A percentile compares a stretch with the other conserved stretches of the same genome.
These are phyloP conservation scores for Pseudogymnoascus pannorum DNA, from an alignment of 2,329 filamentous ascomycete genomes.

Conservation along the genomic window DNA sequence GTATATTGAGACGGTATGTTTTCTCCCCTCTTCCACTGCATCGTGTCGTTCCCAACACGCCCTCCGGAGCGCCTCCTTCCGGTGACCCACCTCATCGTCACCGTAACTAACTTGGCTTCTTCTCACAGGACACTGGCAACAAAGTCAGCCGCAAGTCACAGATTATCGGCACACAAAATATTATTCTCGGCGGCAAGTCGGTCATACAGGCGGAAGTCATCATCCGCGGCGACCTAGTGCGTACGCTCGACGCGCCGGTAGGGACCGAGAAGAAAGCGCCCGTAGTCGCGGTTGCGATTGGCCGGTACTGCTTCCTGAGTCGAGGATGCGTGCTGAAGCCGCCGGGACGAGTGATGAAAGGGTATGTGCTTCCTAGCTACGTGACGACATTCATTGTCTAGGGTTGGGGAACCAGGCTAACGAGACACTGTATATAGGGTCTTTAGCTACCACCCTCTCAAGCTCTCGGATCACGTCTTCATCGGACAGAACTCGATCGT, in stretches of 20 bases:
- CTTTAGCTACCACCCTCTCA: slow-evolving; percentile 79
- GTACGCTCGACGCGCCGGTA: slow-evolving; percentile 37
- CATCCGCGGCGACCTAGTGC: slow-evolving; percentile 81
- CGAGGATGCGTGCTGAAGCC: slow-evolving; percentile 72
- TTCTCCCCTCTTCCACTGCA: not conserved
- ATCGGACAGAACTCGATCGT: slow-evolving; percentile 69
- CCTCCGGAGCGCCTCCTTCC: not conserved
- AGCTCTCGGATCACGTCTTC: slow-evolving; percentile 92
- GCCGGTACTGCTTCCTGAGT: slow-evolving; percentile 84
- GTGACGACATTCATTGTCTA: slow-evolving; percentile 17
- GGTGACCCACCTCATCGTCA: not conserved
- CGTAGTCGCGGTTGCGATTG: slow-evolving; percentile 68
- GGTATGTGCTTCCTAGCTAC: slow-evolving; percentile 34
- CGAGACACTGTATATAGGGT: slow-evolving; percentile 30
- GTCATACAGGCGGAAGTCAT: slow-evolving; percentile 94
- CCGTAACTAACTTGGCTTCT: slow-evolving; percentile 11
- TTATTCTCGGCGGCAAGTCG: slow-evolving; percentile 92
- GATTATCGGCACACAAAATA: slow-evolving; percentile 93
- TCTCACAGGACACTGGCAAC: slow-evolving; percentile 81
- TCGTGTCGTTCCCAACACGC: not conserved
- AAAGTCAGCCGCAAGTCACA: slow-evolving; percentile 90
- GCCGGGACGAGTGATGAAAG: slow-evolving; percentile 74
- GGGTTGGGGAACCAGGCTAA: not conserved
- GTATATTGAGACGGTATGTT: slow-evolving; percentile 90
- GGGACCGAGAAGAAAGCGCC: slow-evolving; percentile 17